These are phyloP conservation scores for Pezicula carpinea DNA, from an alignment of 2,329 filamentous ascomycete genomes.

Conservation along the genomic window DNA sequence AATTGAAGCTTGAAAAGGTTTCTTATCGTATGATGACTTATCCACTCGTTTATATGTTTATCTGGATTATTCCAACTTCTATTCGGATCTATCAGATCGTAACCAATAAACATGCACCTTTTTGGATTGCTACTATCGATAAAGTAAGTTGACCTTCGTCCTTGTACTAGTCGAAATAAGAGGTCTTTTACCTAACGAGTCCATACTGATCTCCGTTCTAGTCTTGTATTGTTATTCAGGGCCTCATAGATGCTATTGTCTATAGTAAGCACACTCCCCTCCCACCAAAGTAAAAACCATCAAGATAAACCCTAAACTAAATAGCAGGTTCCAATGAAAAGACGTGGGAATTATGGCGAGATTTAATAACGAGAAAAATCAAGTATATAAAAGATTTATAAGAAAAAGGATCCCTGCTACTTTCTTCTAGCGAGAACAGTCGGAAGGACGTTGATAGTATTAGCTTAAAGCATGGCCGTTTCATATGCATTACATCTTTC, in stretches of 20 bases:
- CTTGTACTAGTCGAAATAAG: not conserved
- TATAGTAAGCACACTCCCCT: slow-evolving; percentile 24
- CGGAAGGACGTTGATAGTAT: too few relatives aligned
- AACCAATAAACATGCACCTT: slow-evolving; percentile 29
- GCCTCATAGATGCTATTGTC: slow-evolving; percentile 36
- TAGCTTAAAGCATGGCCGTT: too few relatives aligned
- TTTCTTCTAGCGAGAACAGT: too few relatives aligned
- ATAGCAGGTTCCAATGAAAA: too few relatives aligned
- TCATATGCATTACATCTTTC: too few relatives aligned
- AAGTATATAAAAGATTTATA: too few relatives aligned
- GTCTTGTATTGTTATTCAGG: slow-evolving; percentile 36
- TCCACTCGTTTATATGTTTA: slow-evolving; percentile 35
- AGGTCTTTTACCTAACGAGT: too few relatives aligned
- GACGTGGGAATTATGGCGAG: too few relatives aligned
- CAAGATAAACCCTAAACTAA: too few relatives aligned
- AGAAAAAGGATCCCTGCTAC: too few relatives aligned
- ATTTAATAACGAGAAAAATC: too few relatives aligned
- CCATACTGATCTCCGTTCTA: slow-evolving; percentile 1
- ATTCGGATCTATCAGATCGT: slow-evolving; percentile 36
- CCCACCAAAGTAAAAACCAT: too few relatives aligned
- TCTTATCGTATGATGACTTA: slow-evolving; percentile 39
- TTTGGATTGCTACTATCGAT: slow-evolving; percentile 21
- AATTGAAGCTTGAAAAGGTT: slow-evolving; percentile 22
- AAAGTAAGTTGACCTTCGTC: slow-evolving; percentile 8
- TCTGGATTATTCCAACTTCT: slow-evolving; percentile 37